Base-by-base conservation (phyloP, 192 early-diverging fungal genomes). In the Irineochytrium annulatum region DNA sequence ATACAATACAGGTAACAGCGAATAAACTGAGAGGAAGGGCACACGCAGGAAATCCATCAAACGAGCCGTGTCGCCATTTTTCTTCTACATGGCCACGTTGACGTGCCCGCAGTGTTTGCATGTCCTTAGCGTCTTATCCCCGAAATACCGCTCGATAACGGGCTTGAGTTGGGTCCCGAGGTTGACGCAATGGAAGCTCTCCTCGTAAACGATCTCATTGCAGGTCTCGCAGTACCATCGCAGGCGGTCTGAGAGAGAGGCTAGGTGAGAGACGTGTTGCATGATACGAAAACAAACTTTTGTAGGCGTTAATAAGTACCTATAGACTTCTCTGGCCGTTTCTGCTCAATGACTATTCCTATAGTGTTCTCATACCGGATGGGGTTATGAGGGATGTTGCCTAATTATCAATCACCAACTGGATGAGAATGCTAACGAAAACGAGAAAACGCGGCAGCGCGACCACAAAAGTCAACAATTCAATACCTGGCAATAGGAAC, bases 341-440 rank as follows among this genome's bases (percentile, higher is more conserved):
- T 89, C 60, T 89, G 79, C 71, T 99, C 96, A 57, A 99, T 79
- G 16, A 99, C 96, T n/a, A 99, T 74, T 6, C 96, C 96, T 54
- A 99, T 77, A 0, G 96, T 97, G 57, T 99, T 71, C n/a, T 80
- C 89, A 67, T 89, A 96, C 28, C 96, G 80, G 45, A 91, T 86
- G 16, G 96, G 96, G 68, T 93, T 94, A 65, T 99, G 96, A 2
- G 96, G 96, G n/a, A 83, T 83, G 69, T 87, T 87, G 24, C 80
- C 92, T 91, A 65, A 8, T 8, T 34, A 35, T 28, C 34, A 41
- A 43, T 35, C 33, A 55, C 6, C 13, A 13, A 30, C 52, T 32
- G 39, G 32, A 31, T 46, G 22, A 19, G 37, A n/a, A 67, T 33
- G 64, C 34, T 19, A 64, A 27, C 32, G 8, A 30, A 24, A 43